These are phyloP conservation scores for Aureobasidium zeae DNA, from an alignment of 2,329 filamentous ascomycete species.

Conservation along the genomic window DNA sequence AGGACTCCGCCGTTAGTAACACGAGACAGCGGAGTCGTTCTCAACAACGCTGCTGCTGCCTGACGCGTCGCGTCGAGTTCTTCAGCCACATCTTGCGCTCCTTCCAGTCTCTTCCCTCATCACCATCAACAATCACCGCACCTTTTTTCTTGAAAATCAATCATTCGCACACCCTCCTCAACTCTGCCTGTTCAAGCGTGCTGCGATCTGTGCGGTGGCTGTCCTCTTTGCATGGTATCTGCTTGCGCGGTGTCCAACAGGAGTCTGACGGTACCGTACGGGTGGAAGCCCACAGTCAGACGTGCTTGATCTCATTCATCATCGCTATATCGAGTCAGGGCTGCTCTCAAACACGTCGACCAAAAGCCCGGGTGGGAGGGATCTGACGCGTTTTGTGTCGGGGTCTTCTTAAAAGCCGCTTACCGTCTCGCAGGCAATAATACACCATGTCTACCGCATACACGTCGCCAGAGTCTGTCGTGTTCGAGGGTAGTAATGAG, in stretches of 20 bases:
- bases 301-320: not conserved
- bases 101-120: too few relatives aligned
- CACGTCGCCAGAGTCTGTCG: not conserved
- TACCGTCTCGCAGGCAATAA: not conserved
- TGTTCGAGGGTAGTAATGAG: not conserved
- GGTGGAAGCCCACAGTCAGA: constrained; percentile 3
- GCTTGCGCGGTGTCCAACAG: constrained; percentile 7
- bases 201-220: constrained; percentile 5
- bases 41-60: too few relatives aligned
- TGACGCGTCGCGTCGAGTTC: too few relatives aligned
- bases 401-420: constrained; percentile 4
- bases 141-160: too few relatives aligned
- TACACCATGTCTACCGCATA: not conserved
- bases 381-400: constrained; percentile 10
- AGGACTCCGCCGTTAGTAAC: too few relatives aligned
- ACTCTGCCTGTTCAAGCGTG: constrained; percentile 7
- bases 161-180: too few relatives aligned
- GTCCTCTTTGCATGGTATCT: constrained; percentile 5
- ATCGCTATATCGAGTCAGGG: constrained; percentile 9
- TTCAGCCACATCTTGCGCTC: too few relatives aligned
- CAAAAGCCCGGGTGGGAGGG: constrained; percentile 15
- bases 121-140: too few relatives aligned
- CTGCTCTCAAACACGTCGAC: constrained; percentile 11
- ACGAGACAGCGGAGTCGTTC: too few relatives aligned
- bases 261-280: constrained; percentile 12